Evolutionary conservation across 2,329 filamentous ascomycete genomes (phyloP).

Genomic region (Chrysosporium keratinophilum): DNA sequence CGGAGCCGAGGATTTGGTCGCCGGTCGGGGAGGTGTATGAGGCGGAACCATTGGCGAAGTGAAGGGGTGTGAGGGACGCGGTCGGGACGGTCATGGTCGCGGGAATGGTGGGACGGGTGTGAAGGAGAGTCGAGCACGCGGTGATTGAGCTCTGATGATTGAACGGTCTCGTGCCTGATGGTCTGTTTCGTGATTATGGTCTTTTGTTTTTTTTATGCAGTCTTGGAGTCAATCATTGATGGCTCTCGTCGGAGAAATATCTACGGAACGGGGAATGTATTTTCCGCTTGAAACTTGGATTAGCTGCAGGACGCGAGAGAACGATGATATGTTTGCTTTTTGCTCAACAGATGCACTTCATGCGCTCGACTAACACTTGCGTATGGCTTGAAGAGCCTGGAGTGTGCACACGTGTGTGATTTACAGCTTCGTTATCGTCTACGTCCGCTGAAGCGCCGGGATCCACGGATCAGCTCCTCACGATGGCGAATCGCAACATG

Average conservation of each 20-base stretch:
- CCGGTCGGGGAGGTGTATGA: slow-evolving; percentile 42
- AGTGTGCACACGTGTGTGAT: background rate
- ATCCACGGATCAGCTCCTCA: slow-evolving; percentile 1
- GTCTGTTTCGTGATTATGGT: background rate
- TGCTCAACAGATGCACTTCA: background rate
- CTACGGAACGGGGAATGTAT: too few relatives aligned
- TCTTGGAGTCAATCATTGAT: background rate
- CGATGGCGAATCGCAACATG: background rate
- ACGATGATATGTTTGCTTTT: background rate
- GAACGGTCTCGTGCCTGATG: background rate
- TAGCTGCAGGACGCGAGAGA: too few relatives aligned
- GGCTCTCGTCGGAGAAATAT: background rate
- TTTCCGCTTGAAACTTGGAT: too few relatives aligned
- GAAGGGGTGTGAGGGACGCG: slow-evolving; percentile 27
- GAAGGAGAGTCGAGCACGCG: background rate
- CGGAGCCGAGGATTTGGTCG: slow-evolving; percentile 71
- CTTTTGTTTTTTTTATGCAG: too few relatives aligned
- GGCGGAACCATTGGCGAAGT: slow-evolving; percentile 33
- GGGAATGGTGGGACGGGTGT: background rate
- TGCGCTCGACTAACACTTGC: too few relatives aligned
- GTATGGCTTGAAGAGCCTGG: too few relatives aligned
- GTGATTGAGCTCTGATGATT: background rate
- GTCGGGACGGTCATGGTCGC: slow-evolving; percentile 29
- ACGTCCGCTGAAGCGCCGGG: background rate
- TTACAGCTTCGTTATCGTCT: slow-evolving; percentile 1